A percentile compares a stretch with the other conserved stretches of the same genome.
Conservation (phyloP, 2,329 filamentous ascomycete genomes). For the Neoascochyta sp. region DNA sequence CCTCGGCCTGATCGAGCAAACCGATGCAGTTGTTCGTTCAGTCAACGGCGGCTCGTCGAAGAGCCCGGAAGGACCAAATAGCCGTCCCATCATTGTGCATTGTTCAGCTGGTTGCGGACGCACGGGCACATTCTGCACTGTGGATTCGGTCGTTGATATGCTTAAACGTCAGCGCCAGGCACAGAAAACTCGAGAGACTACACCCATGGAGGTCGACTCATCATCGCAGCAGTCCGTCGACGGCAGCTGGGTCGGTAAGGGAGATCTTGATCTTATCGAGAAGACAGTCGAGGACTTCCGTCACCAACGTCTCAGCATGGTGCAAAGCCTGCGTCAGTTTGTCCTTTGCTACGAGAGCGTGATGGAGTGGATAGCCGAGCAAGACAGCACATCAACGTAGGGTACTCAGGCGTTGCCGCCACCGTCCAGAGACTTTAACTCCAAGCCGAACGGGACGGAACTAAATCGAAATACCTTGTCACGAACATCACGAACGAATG, state of each 20-base stretch:
- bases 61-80: slow-evolving; percentile 51
- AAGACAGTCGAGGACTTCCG: slow-evolving; percentile 89
- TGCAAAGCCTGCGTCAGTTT: slow-evolving; percentile 88
- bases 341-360: slow-evolving; percentile 96
- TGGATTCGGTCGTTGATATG: slow-evolving; percentile 95
- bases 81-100: slow-evolving; percentile 81
- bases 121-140: slow-evolving; percentile 93
- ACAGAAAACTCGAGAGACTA: slow-evolving; percentile 28
- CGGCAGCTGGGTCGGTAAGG: slow-evolving; percentile 64
- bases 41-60: slow-evolving; percentile 43
- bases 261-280: slow-evolving; percentile 73
- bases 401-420: too few relatives aligned
- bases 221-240: slow-evolving; percentile 39
- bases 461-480: too few relatives aligned
- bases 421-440: too few relatives aligned
- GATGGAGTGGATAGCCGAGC: slow-evolving; percentile 72
- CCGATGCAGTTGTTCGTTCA: slow-evolving; percentile 65
- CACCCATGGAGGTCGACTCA: slow-evolving; percentile 43
- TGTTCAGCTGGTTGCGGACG: slow-evolving; percentile 95
- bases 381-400: slow-evolving; percentile 37
- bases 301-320: slow-evolving; percentile 87
- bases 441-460: too few relatives aligned
- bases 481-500: too few relatives aligned
- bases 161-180: slow-evolving; percentile 72
- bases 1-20: slow-evolving; percentile 83